Base-by-base conservation (phyloP, 169 alveolate species). In the Blepharisma undulans region DNA sequence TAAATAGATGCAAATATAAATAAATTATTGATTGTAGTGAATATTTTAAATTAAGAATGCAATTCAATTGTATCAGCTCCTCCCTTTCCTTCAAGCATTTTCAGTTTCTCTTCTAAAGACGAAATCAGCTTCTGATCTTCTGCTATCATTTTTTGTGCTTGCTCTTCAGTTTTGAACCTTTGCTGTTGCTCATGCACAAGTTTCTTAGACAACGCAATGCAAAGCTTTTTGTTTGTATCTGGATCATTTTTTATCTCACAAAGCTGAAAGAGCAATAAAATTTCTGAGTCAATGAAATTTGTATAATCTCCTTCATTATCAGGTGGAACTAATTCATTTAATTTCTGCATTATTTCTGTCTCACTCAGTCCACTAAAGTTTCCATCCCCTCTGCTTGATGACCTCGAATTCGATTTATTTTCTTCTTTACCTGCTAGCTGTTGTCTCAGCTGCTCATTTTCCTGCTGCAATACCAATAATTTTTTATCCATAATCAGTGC, bases 401-500 rank as follows among this genome's bases (percentile, higher is more conserved):
- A 78, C 14, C 66, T 48, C 12, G 66, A 48, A 48, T 48, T 48
- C 66, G 66, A 48, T 48, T 48, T 48, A 48, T 48, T 29, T 22
- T 74, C 33, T 22, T 22, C 33, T 74, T 74, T 22, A 1, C 33
- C 77, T 4, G 89, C 89, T 4, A 82, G 33, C 25, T 32, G 30
- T 14, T 22, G 76, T 82, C 22, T 82, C 6, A 82, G 89, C 60
- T 72, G 33, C 36, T 34, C 74, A 60, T 82, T 82, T 82, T 82
- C 89, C 34, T 82, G 29, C 76, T 82, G 89, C 8, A 82, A 30
- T 1, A 32, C 78, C 27, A 74, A 82, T 48, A 82, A 30, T 82
- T 82, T 82, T 8, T 82, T 82, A 48, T 82, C 89, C 89, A 82
- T 82, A 34, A 82, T 72, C n/a, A 25, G 76, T 21, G 89, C 89